Base-by-base conservation (phyloP, 805 yeast genomes). In the Pichia nakasei region DNA sequence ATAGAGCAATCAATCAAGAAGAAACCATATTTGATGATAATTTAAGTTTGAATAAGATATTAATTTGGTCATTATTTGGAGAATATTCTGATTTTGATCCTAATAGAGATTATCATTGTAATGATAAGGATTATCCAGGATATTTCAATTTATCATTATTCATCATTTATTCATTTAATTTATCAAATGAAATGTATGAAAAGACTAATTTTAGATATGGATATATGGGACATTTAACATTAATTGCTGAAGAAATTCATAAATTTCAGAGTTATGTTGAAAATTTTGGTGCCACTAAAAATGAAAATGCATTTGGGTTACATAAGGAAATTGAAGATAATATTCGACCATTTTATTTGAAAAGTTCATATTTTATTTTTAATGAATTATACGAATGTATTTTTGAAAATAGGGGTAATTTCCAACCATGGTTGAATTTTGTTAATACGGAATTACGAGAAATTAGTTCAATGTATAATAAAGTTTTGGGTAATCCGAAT, bases 161-260 rank as follows among this genome's bases (percentile, higher is more conserved):
- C 41, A 58, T 63, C 11, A 46, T 63, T 9, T 54, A 47, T 41
- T 57, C 64, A 41, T 60, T 53, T 48, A 50, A 55, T 8, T 39
- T 46, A n/a, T 62, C 66, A 0, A 55, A 53, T 22, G 52, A 53
- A 17, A 49, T 48, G 39, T 67, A 73, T 51, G 60, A 59, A 42
- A 43, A 48, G 13, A 60, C 57, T 4, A 64, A 59, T n/a, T 70
- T 76, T 22, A 61, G 76, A 37, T 71, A 77, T 3, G 82, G 82
- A 0, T 76, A 74, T 52, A 73, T 76, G 76, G 82, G 82, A 0
- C 82, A 76, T 58, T 56, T 76, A 39, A 73, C 76, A 17, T 59
- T 76, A 26, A 71, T 76, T 20, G 75, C 80, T 48, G 81, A 76
- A 52, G 82, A 76, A 49, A 71, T 76, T 27, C 80, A 75, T 38